Evolutionary conservation across 768 basidiomycete genomes (phyloP), one percentile per base, ranked within the genome.

Genomic region (Lentinula detonsa): DNA sequence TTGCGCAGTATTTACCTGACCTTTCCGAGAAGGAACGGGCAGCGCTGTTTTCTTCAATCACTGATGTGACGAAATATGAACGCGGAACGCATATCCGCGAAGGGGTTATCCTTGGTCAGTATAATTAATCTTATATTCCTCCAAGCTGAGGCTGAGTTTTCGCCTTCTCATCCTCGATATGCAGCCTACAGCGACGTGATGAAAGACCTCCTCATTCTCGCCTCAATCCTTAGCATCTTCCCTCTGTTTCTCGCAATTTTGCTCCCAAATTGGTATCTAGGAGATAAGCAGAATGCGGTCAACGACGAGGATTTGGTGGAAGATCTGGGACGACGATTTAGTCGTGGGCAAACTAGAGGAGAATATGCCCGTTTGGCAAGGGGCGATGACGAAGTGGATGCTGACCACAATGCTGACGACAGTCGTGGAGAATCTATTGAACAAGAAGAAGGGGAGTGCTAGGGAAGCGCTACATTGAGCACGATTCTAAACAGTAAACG

Each of bases 261-360:
- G 58, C 85, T 88, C 76, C 82, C 83, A 13, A 75, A 90, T 66
- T 86, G 84, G 78, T 78, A 82, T 62, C 83, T 93, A 55, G 84
- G 85, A 15, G 83, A 88, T 65, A 75, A 73, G 45, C 90, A 91
- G 71, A 91, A 90, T 68, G 86, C 88, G 0, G 80, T 87, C 15
- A 87, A 90, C 13, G 57, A 60, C 13, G 61, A 53, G 33, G 65
- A 52, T 21, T 23, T 4, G 11, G 45, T 46, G 8, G 18, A 46
- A 3, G 45, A 18, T 46, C 21, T 23, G 45, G 45, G 21, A 5
- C n/a, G 21, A 46, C 21, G n/a, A 11, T 15, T n/a, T 13, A 43
- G 42, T 46, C 18, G 3, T 23, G 45, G 4, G 9, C 45, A 21
- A 8, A 21, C 6, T 23, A 6, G 21, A 46, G 21, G 45, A 7